These are phyloP conservation scores for Termitomyces bulborhizus DNA, from an alignment of 768 basidiomycete species.

Conservation along the genomic window DNA sequence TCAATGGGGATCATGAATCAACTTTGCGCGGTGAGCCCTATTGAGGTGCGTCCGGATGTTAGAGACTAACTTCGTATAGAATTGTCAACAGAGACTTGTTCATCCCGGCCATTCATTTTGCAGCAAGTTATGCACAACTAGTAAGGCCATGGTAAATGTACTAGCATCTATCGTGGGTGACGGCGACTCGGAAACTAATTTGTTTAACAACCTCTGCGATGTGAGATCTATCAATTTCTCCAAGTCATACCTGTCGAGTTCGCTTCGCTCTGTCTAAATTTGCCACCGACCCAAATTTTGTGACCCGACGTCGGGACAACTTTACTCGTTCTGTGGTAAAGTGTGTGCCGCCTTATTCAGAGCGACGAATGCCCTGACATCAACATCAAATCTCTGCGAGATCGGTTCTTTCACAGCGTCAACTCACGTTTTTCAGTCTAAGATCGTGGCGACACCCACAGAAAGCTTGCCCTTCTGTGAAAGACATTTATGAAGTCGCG, in stretches of 20 bases:
- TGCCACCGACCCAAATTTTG: conserved; percentile 55
- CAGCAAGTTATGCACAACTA: neutral
- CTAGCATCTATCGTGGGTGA: neutral
- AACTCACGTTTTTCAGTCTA: conserved; percentile 30
- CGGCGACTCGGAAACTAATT: neutral
- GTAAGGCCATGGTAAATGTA: neutral
- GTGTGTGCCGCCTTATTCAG: conserved; percentile 35
- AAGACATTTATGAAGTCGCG: conserved; percentile 59
- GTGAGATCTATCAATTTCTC: conserved; percentile 23
- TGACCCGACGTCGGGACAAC: conserved; percentile 37
- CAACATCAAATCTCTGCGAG: neutral
- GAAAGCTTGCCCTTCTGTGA: conserved; percentile 49
- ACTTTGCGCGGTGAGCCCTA: neutral
- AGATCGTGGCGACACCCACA: conserved; percentile 60
- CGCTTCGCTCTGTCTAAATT: conserved; percentile 27
- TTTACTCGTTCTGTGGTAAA: conserved; percentile 51
- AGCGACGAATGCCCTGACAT: neutral
- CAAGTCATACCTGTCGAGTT: no score
- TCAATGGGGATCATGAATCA: conserved; percentile 5
- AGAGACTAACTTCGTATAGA: neutral
- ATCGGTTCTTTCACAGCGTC: neutral
- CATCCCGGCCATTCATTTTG: neutral
- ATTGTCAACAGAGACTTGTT: neutral
- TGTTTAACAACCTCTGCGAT: conserved; percentile 27
- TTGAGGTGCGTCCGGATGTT: neutral